These are phyloP conservation scores for Hanseniaspora guilliermondii DNA, from an alignment of 805 yeast genomes.

Conservation along the genomic window DNA sequence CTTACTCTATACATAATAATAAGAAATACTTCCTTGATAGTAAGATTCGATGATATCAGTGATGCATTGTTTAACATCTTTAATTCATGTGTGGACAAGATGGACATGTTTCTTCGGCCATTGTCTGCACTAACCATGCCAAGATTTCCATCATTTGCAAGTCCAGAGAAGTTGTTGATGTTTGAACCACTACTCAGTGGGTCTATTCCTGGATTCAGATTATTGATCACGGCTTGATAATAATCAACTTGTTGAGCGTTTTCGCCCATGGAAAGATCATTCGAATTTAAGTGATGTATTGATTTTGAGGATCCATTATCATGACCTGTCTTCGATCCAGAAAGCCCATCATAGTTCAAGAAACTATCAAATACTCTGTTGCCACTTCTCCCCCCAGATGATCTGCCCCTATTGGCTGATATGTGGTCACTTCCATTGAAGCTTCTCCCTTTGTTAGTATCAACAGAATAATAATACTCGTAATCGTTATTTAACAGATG, in stretches of 20 bases:
- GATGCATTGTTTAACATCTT: background rate
- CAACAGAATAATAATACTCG: background rate
- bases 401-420: background rate
- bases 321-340: background rate
- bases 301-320: background rate
- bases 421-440: background rate
- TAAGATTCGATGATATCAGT: background rate
- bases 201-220: background rate
- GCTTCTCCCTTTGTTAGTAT: background rate
- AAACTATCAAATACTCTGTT: background rate
- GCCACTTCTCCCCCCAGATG: background rate
- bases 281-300: background rate
- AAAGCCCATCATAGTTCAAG: slow-evolving; percentile 1
- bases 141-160: background rate
- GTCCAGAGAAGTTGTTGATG: background rate
- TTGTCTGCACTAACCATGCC: background rate
- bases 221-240: slow-evolving; percentile 12
- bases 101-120: slow-evolving; percentile 11
- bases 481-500: background rate
- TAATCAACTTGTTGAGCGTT: background rate
- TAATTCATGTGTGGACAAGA: slow-evolving; percentile 6
- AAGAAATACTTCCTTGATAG: slow-evolving; percentile 1
- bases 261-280: background rate
- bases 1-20: slow-evolving; percentile 14
- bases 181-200: background rate